Evolutionary conservation across 2,329 filamentous ascomycete species (phyloP), one percentile per base, ranked within the genome.

Genomic region (Leptographium lundbergii): DNA sequence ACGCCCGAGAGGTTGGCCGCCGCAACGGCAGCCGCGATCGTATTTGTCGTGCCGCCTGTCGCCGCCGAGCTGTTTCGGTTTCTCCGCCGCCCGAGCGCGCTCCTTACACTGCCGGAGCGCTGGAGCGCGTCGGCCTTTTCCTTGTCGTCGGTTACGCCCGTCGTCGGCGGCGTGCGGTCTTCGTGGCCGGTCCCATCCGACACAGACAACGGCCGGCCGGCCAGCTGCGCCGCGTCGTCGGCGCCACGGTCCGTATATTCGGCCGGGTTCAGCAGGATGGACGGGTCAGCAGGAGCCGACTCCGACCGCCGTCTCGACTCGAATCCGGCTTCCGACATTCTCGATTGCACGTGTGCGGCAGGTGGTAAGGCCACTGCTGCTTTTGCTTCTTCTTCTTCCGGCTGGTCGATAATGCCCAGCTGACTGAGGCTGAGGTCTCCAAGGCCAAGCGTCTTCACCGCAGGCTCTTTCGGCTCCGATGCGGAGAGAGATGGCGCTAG

Each of bases 351-450:
- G 4, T 83, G 80, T 36, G 57, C 39, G 14, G 54, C 34, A 4
- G 54, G 24, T 4, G 50, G 54, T 3, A 47, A 6, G n/a, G 27
- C n/a, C 22, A 36, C 32, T 14, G 52, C 53, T 54, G 25, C n/a
- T 42, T 59, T 39, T 4, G 56, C 50, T 14, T 60, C 59, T 22
- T 71, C 66, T 74, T 79, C 17, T 27, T 54, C 53, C 6, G 75
- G 74, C n/a, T 75, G 68, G 56, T 89, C 86, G 13, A 78, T 72
- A 59, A 97, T 88, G 39, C 92, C 92, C 50, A 97, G 77, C 67
- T 96, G 89, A 66, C 89, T 91, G 59, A 97, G 79, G 69, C 89
- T 95, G 54, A 99, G 76, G 67, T 96, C 89, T 6, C 94, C 94
- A 66, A 84, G 84, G 14, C 94, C 94, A 56, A 99, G 77, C 0